Conservation (phyloP, 257 asterid species). For the Ajuga chamaepitys region DNA sequence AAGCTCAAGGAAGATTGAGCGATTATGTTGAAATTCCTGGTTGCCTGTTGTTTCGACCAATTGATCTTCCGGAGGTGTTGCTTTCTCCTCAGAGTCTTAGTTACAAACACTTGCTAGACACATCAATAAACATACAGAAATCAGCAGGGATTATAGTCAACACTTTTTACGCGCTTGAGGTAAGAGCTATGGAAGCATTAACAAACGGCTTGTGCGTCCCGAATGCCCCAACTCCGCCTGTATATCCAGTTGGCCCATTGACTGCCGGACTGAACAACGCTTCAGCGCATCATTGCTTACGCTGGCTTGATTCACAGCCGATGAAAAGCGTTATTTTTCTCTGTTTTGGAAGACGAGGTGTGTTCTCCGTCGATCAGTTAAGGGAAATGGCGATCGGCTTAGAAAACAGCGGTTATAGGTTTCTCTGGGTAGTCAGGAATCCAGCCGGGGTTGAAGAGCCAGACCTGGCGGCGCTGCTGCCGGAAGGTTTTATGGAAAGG, state of each 20-base stretch:
- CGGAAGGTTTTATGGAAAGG: conserved; percentile 38
- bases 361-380: background rate
- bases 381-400: background rate
- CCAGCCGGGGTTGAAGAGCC: background rate
- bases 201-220: background rate
- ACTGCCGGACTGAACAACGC: background rate
- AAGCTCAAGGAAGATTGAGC: background rate
- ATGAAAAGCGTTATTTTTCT: background rate
- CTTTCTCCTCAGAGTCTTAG: background rate
- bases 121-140: background rate
- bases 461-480: conserved; percentile 21
- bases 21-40: background rate
- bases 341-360: background rate
- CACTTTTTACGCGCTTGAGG: background rate
- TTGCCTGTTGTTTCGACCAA: background rate
- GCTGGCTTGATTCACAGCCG: conserved; percentile 6
- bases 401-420: background rate
- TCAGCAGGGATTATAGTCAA: background rate
- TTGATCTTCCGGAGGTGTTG: background rate
- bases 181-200: background rate
- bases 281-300: background rate
- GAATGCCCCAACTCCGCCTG: background rate
- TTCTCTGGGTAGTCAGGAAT: conserved; percentile 5
- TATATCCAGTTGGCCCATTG: background rate
- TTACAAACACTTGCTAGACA: background rate